Conservation (phyloP, 2,329 filamentous ascomycete genomes). For the Cladosporium sp. region DNA sequence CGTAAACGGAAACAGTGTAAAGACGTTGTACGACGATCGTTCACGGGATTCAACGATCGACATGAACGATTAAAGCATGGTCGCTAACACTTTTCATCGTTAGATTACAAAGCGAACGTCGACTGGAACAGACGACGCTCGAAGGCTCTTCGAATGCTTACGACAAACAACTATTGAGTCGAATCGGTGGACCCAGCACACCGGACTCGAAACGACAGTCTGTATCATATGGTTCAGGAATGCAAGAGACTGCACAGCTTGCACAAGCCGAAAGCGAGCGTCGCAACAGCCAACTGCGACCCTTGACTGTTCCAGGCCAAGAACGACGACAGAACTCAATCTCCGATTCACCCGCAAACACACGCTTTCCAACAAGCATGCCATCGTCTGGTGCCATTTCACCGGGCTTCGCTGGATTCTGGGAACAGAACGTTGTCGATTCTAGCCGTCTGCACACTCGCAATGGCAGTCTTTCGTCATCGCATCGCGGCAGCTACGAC, state of each 20-base stretch:
- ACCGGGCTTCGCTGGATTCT: constrained; percentile 42
- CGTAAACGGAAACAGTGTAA: no score
- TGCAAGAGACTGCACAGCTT: constrained; percentile 29
- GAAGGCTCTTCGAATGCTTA: constrained; percentile 58
- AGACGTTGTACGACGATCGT: background rate
- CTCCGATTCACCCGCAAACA: constrained; percentile 34
- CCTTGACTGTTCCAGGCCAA: constrained; percentile 37
- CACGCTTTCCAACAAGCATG: constrained; percentile 32
- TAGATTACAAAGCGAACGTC: constrained; percentile 54
- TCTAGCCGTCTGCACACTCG: constrained; percentile 29
- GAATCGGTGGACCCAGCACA: constrained; percentile 57
- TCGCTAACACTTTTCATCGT: background rate
- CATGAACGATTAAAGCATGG: no score
- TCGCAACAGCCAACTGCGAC: constrained; percentile 40
- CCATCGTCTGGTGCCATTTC: constrained; percentile 40
- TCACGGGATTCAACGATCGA: background rate
- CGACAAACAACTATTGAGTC: constrained; percentile 58
- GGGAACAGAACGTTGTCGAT: constrained; percentile 32
- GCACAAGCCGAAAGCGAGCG: constrained; percentile 36
- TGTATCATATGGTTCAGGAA: constrained; percentile 23
- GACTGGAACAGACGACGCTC: constrained; percentile 54
- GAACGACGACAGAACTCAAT: constrained; percentile 37
- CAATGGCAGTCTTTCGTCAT: constrained; percentile 42
- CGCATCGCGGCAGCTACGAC: constrained; percentile 60
- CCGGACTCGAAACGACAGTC: constrained; percentile 40